phyloP scores from a whole-genome alignment of 225 moss, liverwort and hornwort species.

The Bryoerythrophyllum caledonicum region DNA sequence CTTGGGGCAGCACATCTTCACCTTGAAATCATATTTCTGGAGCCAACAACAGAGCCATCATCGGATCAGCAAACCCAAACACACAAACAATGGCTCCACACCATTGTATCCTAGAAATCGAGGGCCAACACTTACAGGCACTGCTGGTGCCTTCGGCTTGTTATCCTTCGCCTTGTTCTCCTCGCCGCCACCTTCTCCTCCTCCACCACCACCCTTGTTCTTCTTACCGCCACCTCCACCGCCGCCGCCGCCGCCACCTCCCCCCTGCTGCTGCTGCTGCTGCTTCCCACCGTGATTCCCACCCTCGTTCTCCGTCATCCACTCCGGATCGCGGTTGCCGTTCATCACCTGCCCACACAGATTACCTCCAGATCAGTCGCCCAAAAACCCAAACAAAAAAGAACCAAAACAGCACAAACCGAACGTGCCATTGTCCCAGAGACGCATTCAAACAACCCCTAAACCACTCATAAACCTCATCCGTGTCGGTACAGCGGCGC shows the following conservation, averaged over 20 bases:
- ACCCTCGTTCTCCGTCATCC: conserved; percentile 48
- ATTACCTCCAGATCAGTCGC: conserved; percentile 8
- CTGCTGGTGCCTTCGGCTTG: conserved; percentile 38
- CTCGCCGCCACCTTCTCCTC: conserved; percentile 1
- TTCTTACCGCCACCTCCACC: conserved; percentile 26
- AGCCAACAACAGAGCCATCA: not conserved
- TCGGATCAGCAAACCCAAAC: not conserved
- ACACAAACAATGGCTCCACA: not conserved
- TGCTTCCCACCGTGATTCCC: conserved; percentile 33
- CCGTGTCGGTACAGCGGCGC: conserved; percentile 1
- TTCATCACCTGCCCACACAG: conserved; percentile 40
- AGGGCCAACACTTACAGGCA: conserved; percentile 28
- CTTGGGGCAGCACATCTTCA: conserved; percentile 56
- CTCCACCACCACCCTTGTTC: conserved; percentile 17
- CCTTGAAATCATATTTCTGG: conserved; percentile 44
- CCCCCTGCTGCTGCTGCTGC: not conserved
- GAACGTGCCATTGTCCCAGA: not conserved
- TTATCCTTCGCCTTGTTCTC: conserved; percentile 22
- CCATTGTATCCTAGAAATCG: not conserved
- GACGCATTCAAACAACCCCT: not conserved
- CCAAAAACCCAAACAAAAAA: not conserved
- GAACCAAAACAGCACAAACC: not conserved
- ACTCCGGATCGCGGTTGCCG: conserved; percentile 46
- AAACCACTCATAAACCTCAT: not conserved
- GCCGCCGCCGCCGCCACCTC: conserved; percentile 17